A percentile compares a stretch with the other conserved stretches of the same genome.
Conservation (phyloP, 176 grass and related monocot species). For the Avena eriantha region DNA sequence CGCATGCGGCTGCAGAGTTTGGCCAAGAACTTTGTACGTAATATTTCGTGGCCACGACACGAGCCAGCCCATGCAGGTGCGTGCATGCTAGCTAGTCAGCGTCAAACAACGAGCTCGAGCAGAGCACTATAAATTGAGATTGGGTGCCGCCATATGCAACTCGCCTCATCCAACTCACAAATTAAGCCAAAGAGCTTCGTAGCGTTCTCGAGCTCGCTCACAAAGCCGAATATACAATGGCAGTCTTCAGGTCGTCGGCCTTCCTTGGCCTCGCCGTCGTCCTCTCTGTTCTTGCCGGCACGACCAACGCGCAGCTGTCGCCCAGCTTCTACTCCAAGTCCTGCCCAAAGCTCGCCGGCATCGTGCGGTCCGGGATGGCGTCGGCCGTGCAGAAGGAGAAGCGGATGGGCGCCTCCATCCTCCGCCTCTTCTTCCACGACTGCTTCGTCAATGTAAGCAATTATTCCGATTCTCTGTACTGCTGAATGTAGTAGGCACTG, state of each 20-base stretch:
- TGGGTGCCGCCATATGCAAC: neutral
- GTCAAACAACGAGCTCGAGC: neutral
- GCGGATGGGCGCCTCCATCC: slow-evolving; percentile 74
- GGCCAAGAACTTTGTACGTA: slow-evolving; percentile 20
- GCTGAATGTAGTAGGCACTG: neutral
- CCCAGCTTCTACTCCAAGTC: slow-evolving; percentile 63
- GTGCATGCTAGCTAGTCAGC: neutral
- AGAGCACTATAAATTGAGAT: slow-evolving; percentile 27
- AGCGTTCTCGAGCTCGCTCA: neutral
- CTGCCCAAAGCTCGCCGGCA: slow-evolving; percentile 60
- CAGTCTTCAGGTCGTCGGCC: neutral
- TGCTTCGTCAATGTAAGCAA: slow-evolving; percentile 78
- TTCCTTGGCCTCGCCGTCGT: slow-evolving; percentile 35
- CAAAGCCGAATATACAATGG: slow-evolving; percentile 29
- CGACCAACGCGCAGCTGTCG: slow-evolving; percentile 51
- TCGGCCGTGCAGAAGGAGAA: slow-evolving; percentile 57
- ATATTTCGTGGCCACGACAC: too few species aligned
- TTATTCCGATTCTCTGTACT: neutral
- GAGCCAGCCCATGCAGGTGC: neutral
- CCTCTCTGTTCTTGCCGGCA: slow-evolving; percentile 22
- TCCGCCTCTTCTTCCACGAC: slow-evolving; percentile 84
- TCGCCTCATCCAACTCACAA: neutral
- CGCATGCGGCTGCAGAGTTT: slow-evolving; percentile 28
- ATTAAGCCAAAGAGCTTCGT: neutral
- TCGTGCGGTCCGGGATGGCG: slow-evolving; percentile 64